A percentile compares a stretch with the other conserved stretches of the same genome.
phyloP scores from a whole-genome alignment of 2,329 filamentous ascomycete genomes.

The Arthrobotrys iridis region DNA sequence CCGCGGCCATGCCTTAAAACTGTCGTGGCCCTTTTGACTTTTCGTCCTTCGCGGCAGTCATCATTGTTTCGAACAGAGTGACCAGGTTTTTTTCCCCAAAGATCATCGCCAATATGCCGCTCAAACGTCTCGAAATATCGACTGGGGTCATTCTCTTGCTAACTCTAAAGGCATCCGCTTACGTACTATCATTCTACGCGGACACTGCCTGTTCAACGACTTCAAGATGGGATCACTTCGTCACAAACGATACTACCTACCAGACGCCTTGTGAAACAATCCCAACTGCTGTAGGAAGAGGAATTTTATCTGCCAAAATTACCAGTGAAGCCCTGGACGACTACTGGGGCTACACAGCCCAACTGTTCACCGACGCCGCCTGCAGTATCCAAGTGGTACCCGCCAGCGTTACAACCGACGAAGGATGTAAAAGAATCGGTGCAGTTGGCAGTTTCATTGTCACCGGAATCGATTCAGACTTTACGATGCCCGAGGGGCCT shows the following conservation, averaged over 20 bases:
- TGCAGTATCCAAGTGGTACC: not conserved
- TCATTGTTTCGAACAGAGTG: too few relatives aligned
- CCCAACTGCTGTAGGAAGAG: not conserved
- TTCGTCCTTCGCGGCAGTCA: not conserved
- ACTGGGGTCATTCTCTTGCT: not conserved
- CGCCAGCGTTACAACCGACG: not conserved
- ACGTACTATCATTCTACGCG: conserved; percentile 2
- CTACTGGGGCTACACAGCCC: not conserved
- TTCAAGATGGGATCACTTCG: not conserved
- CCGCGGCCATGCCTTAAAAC: not conserved
- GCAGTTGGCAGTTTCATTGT: conserved; percentile 2
- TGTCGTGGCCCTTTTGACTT: not conserved
- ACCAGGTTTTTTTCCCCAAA: too few relatives aligned
- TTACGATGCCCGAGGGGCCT: not conserved
- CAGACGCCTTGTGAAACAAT: conserved; percentile 1
- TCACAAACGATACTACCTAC: conserved; percentile 9
- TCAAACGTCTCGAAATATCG: not conserved
- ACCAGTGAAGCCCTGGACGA: not conserved
- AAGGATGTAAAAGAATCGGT: not conserved
- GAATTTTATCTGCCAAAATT: not conserved
- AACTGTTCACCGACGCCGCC: not conserved
- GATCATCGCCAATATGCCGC: not conserved
- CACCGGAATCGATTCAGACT: not conserved
- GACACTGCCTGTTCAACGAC: not conserved
- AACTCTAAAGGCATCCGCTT: not conserved